phyloP scores from a whole-genome alignment of 1,284 basidiomycete species.

The Retiboletus fuscus region DNA sequence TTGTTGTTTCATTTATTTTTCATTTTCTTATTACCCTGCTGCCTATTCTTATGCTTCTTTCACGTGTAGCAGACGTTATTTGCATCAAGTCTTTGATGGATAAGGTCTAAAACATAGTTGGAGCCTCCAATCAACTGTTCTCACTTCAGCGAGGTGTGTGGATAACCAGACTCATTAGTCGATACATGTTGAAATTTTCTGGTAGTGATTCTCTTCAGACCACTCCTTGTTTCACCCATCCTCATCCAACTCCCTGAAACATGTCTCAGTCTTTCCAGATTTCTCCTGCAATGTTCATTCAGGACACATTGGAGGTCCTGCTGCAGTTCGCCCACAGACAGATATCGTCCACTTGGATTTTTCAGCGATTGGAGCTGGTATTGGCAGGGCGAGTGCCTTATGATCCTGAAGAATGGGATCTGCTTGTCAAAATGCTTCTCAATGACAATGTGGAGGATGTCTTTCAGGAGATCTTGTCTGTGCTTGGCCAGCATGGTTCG shows the following conservation, averaged over 20 bases:
- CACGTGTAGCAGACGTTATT: not conserved
- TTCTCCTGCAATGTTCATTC: not conserved
- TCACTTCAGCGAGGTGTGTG: not conserved
- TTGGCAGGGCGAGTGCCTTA: not conserved
- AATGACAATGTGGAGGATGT: not conserved
- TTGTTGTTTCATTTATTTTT: not conserved
- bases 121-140: not conserved
- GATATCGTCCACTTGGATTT: not conserved
- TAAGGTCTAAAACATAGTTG: not conserved
- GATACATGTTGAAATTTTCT: not conserved
- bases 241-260: not conserved
- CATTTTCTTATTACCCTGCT: not conserved
- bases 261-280: not conserved
- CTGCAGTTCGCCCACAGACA: not conserved
- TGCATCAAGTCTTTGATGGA: not conserved
- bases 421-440: not conserved
- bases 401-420: conserved; percentile 2
- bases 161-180: not conserved
- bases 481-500: conserved; percentile 5
- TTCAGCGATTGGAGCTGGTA: not conserved
- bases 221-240: not conserved
- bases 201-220: not conserved
- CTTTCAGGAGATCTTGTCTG: not conserved
- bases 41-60: not conserved
- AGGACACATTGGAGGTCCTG: not conserved